Evolutionary conservation across 805 yeast species (phyloP), one percentile per base, ranked within the genome.

Genomic region (Lachancea kluyveri): DNA sequence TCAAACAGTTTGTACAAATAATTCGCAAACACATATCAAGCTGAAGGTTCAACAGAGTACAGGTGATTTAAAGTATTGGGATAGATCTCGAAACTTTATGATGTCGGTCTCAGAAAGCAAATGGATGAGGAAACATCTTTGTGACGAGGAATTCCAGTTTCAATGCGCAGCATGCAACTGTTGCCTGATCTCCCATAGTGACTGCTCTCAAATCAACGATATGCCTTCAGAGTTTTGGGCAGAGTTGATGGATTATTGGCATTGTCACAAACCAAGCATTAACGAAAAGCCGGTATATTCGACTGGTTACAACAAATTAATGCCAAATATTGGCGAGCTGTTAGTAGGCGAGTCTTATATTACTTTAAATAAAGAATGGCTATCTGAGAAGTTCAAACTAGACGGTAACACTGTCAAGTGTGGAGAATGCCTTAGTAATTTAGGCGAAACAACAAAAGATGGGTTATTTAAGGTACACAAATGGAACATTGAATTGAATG

Each of bases 201-300:
- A 51, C 21, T 49, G 48, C 24, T 15, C 22, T 5, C 45, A 33
- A 17, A 14, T 56, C 7, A 48, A 46, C 33, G 83, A 83, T 22
- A 72, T 90, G 77, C 98, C 98, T 0, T 81, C 94, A 1, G 96
- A 87, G 49, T 64, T 74, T 29, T 90, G 98, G 98, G 75, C 80
- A 9, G 98, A 90, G 52, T 62, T 92, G 70, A 81, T 90, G 94
- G 97, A 90, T 36, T 82, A 81, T 43, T 90, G 98, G 98, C 96
- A 90, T 54, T 90, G 98, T 52, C 96, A 90, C 50, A 81, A 80
- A 46, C 94, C 94, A 0, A 54, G 58, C 24, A 38, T 37, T 16
- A 43, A 39, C n/a, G 36, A 37, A 43, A 51, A 24, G 30, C 33
- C 23, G 35, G 31, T 34, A 8, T 41, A 40, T 20, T 35, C 39